Base-by-base conservation (phyloP, 495 filamentous ascomycete genomes). In the Chlorociboria aeruginascens region DNA sequence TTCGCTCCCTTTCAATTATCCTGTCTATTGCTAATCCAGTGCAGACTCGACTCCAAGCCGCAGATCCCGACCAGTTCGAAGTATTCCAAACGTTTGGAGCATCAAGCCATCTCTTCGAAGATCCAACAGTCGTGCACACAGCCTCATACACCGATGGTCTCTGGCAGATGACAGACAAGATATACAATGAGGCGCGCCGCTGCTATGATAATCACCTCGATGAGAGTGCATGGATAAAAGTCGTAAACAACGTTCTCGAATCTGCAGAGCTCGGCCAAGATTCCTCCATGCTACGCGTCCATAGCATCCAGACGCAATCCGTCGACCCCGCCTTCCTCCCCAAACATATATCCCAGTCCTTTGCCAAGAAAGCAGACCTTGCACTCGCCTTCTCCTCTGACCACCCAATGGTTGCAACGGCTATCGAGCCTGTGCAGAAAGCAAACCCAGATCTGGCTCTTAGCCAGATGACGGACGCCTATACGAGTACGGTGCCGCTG, bases 381-480 rank as follows among this genome's bases (percentile, higher is more conserved):
- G 49, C 49, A 16, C 43, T 52, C 13, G 43, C 49, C 28, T 52
- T 52, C 31, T 46, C 49, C 30, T 36, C 37, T 12, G 34, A 52
- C 1, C 28, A 46, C 35, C 49, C 49, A 32, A 31, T 33, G 11
- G 48, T 50, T 44, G 30, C 7, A 44, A 25, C 34, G 8, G 35
- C 37, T 46, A 11, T 53, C 20, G 31, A 44, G 39, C 44, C 37
- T 1, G 34, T 53, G 8, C 11, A 48, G 3, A 37, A 32, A 17
- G 37, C 50, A 32, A 17, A 43, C 31, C 40, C 47, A 30, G 47
- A 43, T 13, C 34, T 46, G n/a, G 37, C 41, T 35, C 42, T 54
- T 10, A 54, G 51, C 32, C 47, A 54, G 29, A 54, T 50, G 42
- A 54, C 47, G 7, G 46, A 54, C 29, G 46, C 51, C 31, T 54